Conservation (phyloP, 306 rosid genomes). For the Aeschynomene evenia region DNA sequence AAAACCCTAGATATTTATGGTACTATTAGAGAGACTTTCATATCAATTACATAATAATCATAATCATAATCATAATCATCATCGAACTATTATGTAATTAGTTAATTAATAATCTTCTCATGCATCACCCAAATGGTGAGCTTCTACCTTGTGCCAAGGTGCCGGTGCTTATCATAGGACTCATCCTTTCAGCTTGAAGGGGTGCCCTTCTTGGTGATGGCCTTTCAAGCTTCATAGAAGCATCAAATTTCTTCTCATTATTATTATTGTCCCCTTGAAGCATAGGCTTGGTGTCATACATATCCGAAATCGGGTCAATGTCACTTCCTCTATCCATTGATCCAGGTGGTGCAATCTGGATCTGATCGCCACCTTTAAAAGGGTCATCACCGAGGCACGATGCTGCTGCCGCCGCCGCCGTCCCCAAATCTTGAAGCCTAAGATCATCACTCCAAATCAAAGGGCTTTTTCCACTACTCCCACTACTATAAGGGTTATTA, state of each 20-base stretch:
- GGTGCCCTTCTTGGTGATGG: slow-evolving; percentile 72
- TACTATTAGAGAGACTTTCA: slow-evolving; percentile 16
- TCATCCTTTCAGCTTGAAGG: slow-evolving; percentile 60
- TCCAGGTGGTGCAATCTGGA: slow-evolving; percentile 60
- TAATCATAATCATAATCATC: slow-evolving; percentile 8
- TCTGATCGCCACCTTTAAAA: slow-evolving; percentile 63
- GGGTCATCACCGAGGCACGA: slow-evolving; percentile 79
- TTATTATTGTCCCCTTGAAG: slow-evolving; percentile 44
- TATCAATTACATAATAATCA: slow-evolving; percentile 41
- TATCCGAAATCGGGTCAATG: slow-evolving; percentile 61
- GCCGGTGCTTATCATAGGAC: slow-evolving; percentile 65
- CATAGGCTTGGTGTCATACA: slow-evolving; percentile 68
- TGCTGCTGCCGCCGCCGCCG: slow-evolving; percentile 67
- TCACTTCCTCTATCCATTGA: slow-evolving; percentile 62
- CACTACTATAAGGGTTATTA: slow-evolving; percentile 56
- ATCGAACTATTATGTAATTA: neutral
- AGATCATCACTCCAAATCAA: slow-evolving; percentile 93
- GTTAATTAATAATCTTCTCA: slow-evolving; percentile 21
- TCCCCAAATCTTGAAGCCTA: slow-evolving; percentile 78
- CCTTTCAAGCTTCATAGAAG: slow-evolving; percentile 70
- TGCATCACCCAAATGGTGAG: slow-evolving; percentile 78
- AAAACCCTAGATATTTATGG: slow-evolving; percentile 58
- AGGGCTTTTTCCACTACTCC: slow-evolving; percentile 74
- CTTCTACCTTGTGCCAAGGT: slow-evolving; percentile 60
- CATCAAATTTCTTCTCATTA: slow-evolving; percentile 55